Evolutionary conservation across 257 asterid species (phyloP).

Genomic region (Nicotiana sylvestris): DNA sequence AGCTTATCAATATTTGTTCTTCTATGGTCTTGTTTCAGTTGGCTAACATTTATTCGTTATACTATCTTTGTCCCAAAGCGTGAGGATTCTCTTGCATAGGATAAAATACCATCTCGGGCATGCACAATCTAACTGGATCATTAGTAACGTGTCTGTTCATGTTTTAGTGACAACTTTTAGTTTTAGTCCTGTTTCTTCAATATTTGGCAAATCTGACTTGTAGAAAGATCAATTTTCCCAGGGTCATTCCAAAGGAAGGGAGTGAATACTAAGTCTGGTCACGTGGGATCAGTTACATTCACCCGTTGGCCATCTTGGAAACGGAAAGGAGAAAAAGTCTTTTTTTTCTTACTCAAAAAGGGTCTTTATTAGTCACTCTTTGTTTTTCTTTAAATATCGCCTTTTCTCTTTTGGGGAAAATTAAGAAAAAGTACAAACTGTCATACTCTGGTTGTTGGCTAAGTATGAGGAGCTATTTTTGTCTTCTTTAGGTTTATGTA

Average conservation of each 20-base stretch:
- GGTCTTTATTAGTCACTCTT: not conserved
- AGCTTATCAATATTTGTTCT: not conserved
- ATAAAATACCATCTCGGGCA: not conserved
- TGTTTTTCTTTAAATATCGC: not conserved
- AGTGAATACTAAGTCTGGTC: not conserved
- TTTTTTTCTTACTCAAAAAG: no score
- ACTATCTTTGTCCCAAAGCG: not conserved
- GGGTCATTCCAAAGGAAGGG: not conserved
- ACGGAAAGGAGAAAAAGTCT: not conserved
- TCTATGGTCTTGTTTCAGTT: slow-evolving; percentile 3
- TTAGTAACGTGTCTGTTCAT: not conserved
- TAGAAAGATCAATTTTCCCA: not conserved
- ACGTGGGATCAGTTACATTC: not conserved
- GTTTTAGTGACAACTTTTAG: not conserved
- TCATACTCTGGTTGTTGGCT: not conserved
- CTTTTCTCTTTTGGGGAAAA: not conserved
- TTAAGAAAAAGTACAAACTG: not conserved
- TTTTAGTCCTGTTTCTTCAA: not conserved
- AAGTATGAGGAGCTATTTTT: not conserved
- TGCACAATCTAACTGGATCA: not conserved
- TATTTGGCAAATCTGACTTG: not conserved
- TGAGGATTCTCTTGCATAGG: not conserved
- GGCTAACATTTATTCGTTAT: not conserved
- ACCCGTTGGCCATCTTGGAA: not conserved
- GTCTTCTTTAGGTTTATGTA: not conserved